Evolutionary conservation across 2,329 filamentous ascomycete genomes (phyloP).

Genomic region (Colletotrichum sp.): DNA sequence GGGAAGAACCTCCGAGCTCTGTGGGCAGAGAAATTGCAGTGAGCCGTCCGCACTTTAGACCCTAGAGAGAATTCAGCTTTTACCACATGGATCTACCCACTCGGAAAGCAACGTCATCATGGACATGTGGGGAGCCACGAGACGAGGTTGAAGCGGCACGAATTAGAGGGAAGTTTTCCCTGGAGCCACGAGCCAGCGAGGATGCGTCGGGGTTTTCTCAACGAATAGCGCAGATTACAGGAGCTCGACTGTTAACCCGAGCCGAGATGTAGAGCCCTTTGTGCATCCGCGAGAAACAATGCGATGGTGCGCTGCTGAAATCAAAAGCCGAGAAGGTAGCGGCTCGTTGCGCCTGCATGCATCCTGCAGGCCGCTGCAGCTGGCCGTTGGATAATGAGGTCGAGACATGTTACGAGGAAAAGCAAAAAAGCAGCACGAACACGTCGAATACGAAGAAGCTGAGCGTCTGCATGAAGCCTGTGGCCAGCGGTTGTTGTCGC

Average conservation of each 20-base stretch:
- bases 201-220: not conserved
- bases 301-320: not conserved
- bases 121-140: not conserved
- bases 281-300: not conserved
- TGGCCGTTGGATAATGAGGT: not conserved
- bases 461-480: not conserved
- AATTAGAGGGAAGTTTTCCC: not conserved
- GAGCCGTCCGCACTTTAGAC: not conserved
- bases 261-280: not conserved
- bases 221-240: not conserved
- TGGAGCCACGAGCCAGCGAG: not conserved
- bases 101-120: not conserved
- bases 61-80: not conserved
- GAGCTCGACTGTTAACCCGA: not conserved
- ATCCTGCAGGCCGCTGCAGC: not conserved
- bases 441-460: not conserved
- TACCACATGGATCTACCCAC: not conserved
- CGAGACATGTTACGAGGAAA: constrained; percentile 1
- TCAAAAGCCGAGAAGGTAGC: not conserved
- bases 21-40: not conserved
- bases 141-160: not conserved
- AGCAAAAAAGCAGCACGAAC: not conserved
- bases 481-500: not conserved
- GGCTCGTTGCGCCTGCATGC: not conserved
- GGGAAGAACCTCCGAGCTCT: not conserved